Percentiles rank a stretch among this genome's conserved stretches.
These are phyloP conservation scores for Paralagenidium karlingii DNA, from an alignment of 352 stramenopile genomes.

Conservation along the genomic window DNA sequence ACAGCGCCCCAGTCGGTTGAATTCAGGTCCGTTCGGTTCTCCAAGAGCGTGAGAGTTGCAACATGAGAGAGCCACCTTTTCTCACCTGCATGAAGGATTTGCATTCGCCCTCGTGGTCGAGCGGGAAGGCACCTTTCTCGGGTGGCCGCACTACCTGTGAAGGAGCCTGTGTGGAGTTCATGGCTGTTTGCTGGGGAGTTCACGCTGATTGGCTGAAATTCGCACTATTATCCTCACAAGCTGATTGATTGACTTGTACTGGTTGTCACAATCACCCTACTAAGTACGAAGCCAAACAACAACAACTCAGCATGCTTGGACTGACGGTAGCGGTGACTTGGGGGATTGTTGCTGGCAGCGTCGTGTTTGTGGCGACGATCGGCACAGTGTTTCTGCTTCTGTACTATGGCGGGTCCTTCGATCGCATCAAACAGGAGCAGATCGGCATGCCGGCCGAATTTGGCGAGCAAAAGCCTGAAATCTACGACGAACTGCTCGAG, in stretches of 20 bases:
- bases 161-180: conserved; percentile 71
- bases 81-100: conserved; percentile 73
- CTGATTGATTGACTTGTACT: too few relatives aligned
- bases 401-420: conserved; percentile 72
- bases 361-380: conserved; percentile 78
- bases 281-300: too few relatives aligned
- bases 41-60: neutral
- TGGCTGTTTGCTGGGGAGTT: conserved; percentile 8
- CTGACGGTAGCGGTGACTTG: conserved; percentile 22
- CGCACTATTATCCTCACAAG: too few relatives aligned
- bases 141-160: conserved; percentile 62
- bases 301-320: neutral
- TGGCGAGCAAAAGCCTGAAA: conserved; percentile 61
- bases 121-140: conserved; percentile 84
- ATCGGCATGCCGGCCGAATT: conserved; percentile 39
- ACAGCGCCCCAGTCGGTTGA: too few relatives aligned
- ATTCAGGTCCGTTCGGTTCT: neutral
- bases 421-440: conserved; percentile 73
- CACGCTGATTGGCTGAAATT: too few relatives aligned
- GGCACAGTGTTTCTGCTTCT: conserved; percentile 77
- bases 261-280: too few relatives aligned
- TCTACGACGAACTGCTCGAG: conserved; percentile 81
- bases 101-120: conserved; percentile 86
- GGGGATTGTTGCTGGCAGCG: conserved; percentile 66
- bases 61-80: neutral